Evolutionary conservation across 306 rosid species (phyloP).

Genomic region (Quercus engelmannii): DNA sequence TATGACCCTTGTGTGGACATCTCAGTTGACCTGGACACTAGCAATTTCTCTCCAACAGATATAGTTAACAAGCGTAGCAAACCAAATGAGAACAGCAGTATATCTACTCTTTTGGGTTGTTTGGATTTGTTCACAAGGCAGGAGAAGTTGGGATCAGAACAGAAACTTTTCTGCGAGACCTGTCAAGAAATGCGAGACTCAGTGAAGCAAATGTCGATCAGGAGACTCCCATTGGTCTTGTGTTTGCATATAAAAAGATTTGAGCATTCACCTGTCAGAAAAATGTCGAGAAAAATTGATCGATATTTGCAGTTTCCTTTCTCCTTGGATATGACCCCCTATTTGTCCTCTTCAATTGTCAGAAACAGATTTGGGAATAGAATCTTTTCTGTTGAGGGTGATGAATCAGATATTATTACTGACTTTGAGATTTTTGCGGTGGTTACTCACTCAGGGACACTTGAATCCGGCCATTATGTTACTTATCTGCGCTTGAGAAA

Average conservation of each 20-base stretch:
- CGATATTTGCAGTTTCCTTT: conserved; percentile 75
- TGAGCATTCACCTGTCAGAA: conserved; percentile 68
- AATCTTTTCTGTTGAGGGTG: conserved; percentile 67
- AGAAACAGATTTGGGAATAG: conserved; percentile 82
- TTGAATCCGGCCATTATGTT: conserved; percentile 87
- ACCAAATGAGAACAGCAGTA: conserved; percentile 33
- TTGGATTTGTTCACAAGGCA: conserved; percentile 80
- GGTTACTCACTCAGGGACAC: conserved; percentile 79
- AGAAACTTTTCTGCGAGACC: conserved; percentile 76
- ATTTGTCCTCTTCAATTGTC: conserved; percentile 73
- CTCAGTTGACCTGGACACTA: conserved; percentile 65
- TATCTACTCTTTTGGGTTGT: conserved; percentile 69
- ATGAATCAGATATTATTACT: conserved; percentile 57
- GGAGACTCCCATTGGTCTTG: conserved; percentile 75
- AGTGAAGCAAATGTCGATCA: conserved; percentile 75
- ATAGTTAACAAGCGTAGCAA: conserved; percentile 48
- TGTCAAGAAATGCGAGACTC: conserved; percentile 72
- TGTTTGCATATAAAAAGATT: conserved; percentile 82
- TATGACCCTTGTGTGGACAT: conserved; percentile 83
- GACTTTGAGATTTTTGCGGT: conserved; percentile 79
- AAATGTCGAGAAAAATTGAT: conserved; percentile 63
- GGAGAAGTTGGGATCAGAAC: conserved; percentile 92
- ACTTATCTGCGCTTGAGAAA: conserved; percentile 59
- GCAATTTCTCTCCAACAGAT: conserved; percentile 22
- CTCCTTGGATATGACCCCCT: conserved; percentile 79